Percentiles rank a stretch among this genome's conserved stretches.
phyloP scores from a whole-genome alignment of 2,329 filamentous ascomycete genomes.

The Ceratocystis smalleyi region DNA sequence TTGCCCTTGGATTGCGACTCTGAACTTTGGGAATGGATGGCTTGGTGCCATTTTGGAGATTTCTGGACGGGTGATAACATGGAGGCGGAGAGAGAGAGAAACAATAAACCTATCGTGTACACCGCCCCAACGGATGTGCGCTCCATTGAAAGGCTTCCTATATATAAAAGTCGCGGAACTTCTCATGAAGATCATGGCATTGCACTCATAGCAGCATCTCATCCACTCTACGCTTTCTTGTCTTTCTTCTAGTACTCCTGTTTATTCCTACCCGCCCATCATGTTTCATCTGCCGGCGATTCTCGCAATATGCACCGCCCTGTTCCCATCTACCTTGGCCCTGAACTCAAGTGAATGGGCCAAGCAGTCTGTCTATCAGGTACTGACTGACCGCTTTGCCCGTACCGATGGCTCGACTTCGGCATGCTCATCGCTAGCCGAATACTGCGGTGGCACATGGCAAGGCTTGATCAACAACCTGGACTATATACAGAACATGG shows the following conservation, averaged over 20 bases:
- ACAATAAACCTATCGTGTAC: background rate
- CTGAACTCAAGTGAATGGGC: slow-evolving; percentile 25
- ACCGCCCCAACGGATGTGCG: background rate
- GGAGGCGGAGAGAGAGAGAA: background rate
- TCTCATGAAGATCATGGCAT: background rate
- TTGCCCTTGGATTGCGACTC: slow-evolving; percentile 1
- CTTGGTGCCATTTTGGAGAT: background rate
- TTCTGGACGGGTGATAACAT: background rate
- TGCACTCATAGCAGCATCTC: background rate
- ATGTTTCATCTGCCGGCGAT: slow-evolving; percentile 6
- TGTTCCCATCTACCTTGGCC: slow-evolving; percentile 17
- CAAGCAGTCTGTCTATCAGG: slow-evolving; percentile 31
- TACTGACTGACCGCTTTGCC: slow-evolving; percentile 31
- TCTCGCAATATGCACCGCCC: background rate
- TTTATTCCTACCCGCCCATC: background rate
- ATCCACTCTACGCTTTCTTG: background rate
- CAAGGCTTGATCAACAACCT: slow-evolving; percentile 33
- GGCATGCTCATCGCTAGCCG: slow-evolving; percentile 21
- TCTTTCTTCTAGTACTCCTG: background rate
- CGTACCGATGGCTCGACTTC: slow-evolving; percentile 26
- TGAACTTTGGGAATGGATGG: background rate
- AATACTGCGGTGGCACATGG: slow-evolving; percentile 38
- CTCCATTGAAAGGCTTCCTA: background rate
- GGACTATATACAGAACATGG: slow-evolving; percentile 36
- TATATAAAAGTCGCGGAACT: background rate